Evolutionary conservation across 2,329 filamentous ascomycete species (phyloP).

Genomic region (Sporothrix globosa): DNA sequence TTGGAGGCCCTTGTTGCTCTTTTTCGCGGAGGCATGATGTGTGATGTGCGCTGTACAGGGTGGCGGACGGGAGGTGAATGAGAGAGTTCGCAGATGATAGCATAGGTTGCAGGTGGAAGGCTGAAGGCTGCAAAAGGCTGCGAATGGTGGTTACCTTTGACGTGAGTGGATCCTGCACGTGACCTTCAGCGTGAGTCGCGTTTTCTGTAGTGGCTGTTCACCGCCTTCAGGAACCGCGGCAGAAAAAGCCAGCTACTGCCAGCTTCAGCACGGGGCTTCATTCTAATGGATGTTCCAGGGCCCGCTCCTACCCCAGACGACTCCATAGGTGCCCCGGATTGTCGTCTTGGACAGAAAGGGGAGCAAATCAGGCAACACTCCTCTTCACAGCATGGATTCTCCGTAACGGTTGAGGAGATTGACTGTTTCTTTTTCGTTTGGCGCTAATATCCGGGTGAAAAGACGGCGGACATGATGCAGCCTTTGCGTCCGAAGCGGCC

Average conservation of each 20-base stretch:
- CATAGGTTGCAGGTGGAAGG: background rate
- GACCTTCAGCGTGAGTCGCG: background rate
- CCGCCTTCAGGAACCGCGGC: conserved; percentile 13
- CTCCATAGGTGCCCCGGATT: conserved; percentile 19
- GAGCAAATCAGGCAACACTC: background rate
- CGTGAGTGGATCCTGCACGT: background rate
- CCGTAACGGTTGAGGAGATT: background rate
- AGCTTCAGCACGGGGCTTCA: background rate
- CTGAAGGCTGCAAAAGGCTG: background rate
- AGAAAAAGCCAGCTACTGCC: conserved; percentile 5
- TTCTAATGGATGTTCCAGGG: background rate
- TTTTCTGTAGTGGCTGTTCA: background rate
- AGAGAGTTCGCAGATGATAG: background rate
- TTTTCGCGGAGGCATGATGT: conserved; percentile 30
- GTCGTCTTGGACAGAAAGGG: background rate
- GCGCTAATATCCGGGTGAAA: too few relatives aligned
- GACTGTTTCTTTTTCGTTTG: background rate
- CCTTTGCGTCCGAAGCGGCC: background rate
- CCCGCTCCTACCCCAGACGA: conserved; percentile 18
- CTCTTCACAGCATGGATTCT: background rate
- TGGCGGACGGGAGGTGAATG: background rate
- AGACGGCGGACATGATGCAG: background rate
- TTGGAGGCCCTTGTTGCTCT: conserved; percentile 30
- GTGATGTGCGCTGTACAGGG: background rate
- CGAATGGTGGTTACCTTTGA: background rate